A percentile compares a stretch with the other conserved stretches of the same genome.
These are phyloP conservation scores for Malus domestica DNA, from an alignment of 306 rosid genomes.

Conservation along the genomic window ASM211411v1 NC_041801.1:4569501-4570000, in stretches of 20 bases:
- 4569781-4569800: background rate
- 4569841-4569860: background rate
- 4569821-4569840: background rate
- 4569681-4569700: constrained; percentile 60
- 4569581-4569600: background rate
- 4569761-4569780: background rate
- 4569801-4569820: background rate
- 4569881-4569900: background rate
- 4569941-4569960: background rate
- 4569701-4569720: constrained; percentile 69
- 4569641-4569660: constrained; percentile 85
- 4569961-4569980: background rate
- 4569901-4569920: background rate
- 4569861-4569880: background rate
- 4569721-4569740: constrained; percentile 81
- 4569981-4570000: constrained; percentile 59
- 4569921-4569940: background rate
- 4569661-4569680: constrained; percentile 69
- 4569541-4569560: constrained; percentile 27
- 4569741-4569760: background rate
- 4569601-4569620: background rate
- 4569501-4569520: constrained; percentile 81
- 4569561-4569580: background rate
- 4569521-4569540: constrained; percentile 61
- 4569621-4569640: constrained; percentile 38